Evolutionary conservation across 805 yeast species (phyloP), one percentile per base, ranked within the genome.

Genomic region (Lachancea nothofagi): DNA sequence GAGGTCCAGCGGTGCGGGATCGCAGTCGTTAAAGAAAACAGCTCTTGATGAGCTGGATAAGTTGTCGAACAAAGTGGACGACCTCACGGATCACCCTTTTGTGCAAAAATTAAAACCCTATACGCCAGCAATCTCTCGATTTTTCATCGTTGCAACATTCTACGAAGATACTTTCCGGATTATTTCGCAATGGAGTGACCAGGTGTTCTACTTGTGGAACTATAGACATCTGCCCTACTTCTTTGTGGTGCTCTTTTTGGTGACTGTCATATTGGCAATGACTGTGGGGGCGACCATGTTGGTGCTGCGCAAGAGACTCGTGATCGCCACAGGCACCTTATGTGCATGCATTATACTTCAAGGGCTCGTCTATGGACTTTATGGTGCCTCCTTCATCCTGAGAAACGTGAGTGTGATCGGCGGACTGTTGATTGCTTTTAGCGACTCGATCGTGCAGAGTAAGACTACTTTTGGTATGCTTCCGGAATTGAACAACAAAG

Each of bases 331-430:
- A 4, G 72, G 75, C 32, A 74, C 80, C 1, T 71, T 90, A 48
- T 64, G 82, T 29, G 69, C 72, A 5, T 90, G 88, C 46, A 85
- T 90, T 24, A 55, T 86, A 12, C 61, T 79, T 32, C 98, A 90
- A 67, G 96, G 96, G 5, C 49, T 89, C 10, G 83, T 83, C 44
- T 90, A 90, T 58, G 97, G 97, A 4, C 70, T 89, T 47, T 75
- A 86, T 48, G 78, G 82, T 51, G 95, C 89, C 53, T 71, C 82
- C 22, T 90, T 89, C 65, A 77, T 93, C 53, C 72, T 87, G 55
- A 79, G 97, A 67, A 88, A 87, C 60, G 69, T 89, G 49, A 82
- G 94, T 17, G 90, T 90, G 36, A 80, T 87, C 49, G 98, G 98
- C 33, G 97, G 97, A 5, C 72, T 90, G 47, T 67, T 90, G 50